These are phyloP conservation scores for Amanita pseudoporphyria DNA, from an alignment of 768 basidiomycete species.

Conservation along the genomic window DNA sequence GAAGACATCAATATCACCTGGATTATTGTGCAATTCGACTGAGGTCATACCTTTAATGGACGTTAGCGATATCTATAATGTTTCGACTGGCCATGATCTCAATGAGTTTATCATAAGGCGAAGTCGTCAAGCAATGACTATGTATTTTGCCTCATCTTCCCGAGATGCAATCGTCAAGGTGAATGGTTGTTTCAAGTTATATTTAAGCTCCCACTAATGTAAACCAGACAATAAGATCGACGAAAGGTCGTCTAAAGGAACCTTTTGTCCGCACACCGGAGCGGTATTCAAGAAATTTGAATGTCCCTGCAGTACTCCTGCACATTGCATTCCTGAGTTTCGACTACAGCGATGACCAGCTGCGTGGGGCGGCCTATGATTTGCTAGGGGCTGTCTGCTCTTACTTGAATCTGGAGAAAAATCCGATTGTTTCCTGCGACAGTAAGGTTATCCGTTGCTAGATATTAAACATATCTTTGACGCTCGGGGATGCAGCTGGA, in stretches of 20 bases:
- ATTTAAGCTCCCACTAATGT: constrained; percentile 1
- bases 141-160: constrained; percentile 65
- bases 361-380: constrained; percentile 74
- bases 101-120: constrained; percentile 78
- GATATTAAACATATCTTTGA: background rate
- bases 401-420: constrained; percentile 70
- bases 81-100: constrained; percentile 62
- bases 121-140: constrained; percentile 56
- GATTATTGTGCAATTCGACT: constrained; percentile 63
- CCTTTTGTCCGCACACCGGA: constrained; percentile 42
- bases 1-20: constrained; percentile 60
- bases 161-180: constrained; percentile 75
- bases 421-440: constrained; percentile 59
- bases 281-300: constrained; percentile 69
- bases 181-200: constrained; percentile 1
- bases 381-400: constrained; percentile 69
- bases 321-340: constrained; percentile 80
- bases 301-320: constrained; percentile 78
- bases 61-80: constrained; percentile 80
- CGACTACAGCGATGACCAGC: constrained; percentile 60
- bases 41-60: constrained; percentile 76
- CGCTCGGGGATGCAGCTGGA: constrained; percentile 35
- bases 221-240: constrained; percentile 57
- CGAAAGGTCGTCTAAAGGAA: constrained; percentile 62
- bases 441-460: constrained; percentile 26